phyloP scores from a whole-genome alignment of 169 alveolate genomes.

The Cryptosporidium tyzzeri region DNA sequence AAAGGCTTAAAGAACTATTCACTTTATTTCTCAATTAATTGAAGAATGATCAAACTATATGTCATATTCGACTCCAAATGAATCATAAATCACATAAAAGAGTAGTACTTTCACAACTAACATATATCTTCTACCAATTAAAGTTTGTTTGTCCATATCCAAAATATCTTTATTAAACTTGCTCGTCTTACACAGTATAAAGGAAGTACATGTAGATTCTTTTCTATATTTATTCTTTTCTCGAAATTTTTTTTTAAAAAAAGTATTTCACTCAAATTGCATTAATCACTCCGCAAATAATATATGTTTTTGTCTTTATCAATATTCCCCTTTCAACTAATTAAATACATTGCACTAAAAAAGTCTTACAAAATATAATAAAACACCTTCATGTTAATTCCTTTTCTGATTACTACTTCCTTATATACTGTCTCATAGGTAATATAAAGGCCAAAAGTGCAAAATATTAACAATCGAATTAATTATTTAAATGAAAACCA shows the following conservation, averaged over 20 bases:
- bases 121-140: not conserved
- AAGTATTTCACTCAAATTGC: not conserved
- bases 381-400: not conserved
- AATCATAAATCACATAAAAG: not conserved
- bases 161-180: not conserved
- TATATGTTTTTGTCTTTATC: not conserved
- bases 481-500: too few relatives aligned
- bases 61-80: not conserved
- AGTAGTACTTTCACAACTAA: not conserved
- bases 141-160: not conserved
- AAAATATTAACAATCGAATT: too few relatives aligned
- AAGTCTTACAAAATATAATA: not conserved
- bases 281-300: not conserved
- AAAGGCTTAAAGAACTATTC: slow-evolving; percentile 38
- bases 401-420: not conserved
- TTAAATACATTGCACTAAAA: not conserved
- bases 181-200: not conserved
- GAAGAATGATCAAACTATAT: not conserved
- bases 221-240: not conserved
- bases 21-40: slow-evolving; percentile 8
- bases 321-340: not conserved
- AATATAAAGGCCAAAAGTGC: too few relatives aligned
- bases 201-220: not conserved
- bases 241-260: not conserved
- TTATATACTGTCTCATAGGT: not conserved